Evolutionary conservation across 108 stramenopile species (phyloP).

Genomic region (Nitzschia sp.): DNA sequence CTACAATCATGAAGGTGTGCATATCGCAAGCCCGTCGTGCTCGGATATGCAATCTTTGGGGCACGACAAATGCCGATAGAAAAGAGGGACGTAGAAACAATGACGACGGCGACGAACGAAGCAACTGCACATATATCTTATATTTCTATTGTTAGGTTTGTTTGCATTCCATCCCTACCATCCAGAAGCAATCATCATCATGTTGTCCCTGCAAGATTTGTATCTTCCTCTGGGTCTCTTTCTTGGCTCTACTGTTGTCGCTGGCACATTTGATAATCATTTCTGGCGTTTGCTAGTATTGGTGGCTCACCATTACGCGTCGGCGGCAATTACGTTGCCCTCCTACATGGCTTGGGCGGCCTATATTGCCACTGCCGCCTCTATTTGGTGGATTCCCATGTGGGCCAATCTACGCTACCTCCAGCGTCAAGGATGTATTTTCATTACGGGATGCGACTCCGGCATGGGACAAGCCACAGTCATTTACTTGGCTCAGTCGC

Average conservation of each 20-base stretch:
- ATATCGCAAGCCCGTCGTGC: too few species aligned
- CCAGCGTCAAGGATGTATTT: slow-evolving; percentile 26
- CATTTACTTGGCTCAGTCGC: slow-evolving; percentile 23
- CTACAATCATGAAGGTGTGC: too few species aligned
- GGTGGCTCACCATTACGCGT: slow-evolving; percentile 2
- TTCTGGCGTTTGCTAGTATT: slow-evolving; percentile 33
- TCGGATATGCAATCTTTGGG: too few species aligned
- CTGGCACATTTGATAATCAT: slow-evolving; percentile 42
- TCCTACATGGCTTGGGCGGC: background rate
- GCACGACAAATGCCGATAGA: too few species aligned
- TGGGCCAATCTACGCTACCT: slow-evolving; percentile 15
- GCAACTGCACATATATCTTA: too few species aligned
- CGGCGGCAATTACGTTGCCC: background rate
- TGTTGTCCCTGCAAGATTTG: background rate
- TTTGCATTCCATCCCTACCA: too few species aligned
- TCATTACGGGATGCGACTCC: slow-evolving; percentile 40
- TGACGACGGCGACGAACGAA: too few species aligned
- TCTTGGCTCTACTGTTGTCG: background rate
- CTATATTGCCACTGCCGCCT: background rate
- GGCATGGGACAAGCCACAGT: slow-evolving; percentile 47
- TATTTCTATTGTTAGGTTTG: too few species aligned
- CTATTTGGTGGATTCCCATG: slow-evolving; percentile 28
- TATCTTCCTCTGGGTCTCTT: background rate
- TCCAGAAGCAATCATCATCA: too few species aligned
- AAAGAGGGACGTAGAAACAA: too few species aligned